phyloP scores from a whole-genome alignment of 1,284 basidiomycete genomes.

The Ganoderma sp. region DNA sequence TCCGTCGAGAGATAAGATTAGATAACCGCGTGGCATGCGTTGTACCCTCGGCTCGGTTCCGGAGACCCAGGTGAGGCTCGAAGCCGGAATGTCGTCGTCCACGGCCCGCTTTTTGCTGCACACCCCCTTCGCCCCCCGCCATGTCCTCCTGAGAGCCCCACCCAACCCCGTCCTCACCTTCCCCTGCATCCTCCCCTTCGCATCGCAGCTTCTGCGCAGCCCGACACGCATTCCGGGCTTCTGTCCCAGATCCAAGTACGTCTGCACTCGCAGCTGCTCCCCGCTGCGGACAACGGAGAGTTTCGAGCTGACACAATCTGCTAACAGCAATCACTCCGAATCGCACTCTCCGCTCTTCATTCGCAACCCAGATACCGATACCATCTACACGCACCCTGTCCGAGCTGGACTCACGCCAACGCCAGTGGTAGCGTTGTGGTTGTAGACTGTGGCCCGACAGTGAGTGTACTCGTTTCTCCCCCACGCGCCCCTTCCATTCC shows the following conservation, averaged over 20 bases:
- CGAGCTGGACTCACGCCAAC: background rate
- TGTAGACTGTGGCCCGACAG: constrained; percentile 10
- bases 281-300: background rate
- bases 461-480: constrained; percentile 1
- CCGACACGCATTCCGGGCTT: background rate
- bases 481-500: background rate
- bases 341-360: background rate
- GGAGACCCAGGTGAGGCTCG: constrained; percentile 20
- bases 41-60: constrained; percentile 19
- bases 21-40: constrained; percentile 30
- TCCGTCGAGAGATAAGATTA: constrained; percentile 27
- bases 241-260: constrained; percentile 10
- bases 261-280: constrained; percentile 5
- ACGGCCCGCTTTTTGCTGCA: constrained; percentile 27
- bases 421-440: constrained; percentile 2
- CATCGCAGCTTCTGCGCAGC: background rate
- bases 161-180: background rate
- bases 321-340: constrained; percentile 4
- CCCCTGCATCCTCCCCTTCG: background rate
- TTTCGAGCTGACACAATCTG: constrained; percentile 9
- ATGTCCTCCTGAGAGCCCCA: constrained; percentile 11
- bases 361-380: background rate
- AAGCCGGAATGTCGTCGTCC: constrained; percentile 16
- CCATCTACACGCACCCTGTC: background rate
- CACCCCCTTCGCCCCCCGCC: constrained; percentile 10